Evolutionary conservation across 345 rosid species (phyloP).

Genomic region (Salix arbutifolia): DNA sequence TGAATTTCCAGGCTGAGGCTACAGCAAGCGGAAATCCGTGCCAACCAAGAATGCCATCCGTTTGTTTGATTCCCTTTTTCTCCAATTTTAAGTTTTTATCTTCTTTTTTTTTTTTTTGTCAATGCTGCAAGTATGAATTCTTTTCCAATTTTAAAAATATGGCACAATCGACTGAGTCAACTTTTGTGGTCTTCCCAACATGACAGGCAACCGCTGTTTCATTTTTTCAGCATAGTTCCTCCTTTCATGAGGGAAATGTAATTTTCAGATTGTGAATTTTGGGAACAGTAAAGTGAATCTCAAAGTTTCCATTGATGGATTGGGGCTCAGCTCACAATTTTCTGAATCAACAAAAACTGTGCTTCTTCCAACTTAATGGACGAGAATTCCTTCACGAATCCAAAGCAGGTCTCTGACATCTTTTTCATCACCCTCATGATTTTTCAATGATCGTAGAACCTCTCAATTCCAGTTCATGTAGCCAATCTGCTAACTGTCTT

Average conservation of each 20-base stretch:
- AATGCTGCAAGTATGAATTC: too few relatives aligned
- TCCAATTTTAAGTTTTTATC: not conserved
- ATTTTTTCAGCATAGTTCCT: conserved; percentile 1
- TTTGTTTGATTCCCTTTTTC: too few relatives aligned
- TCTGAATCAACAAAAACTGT: conserved; percentile 61
- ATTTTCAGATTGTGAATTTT: conserved; percentile 71
- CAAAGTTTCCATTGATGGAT: conserved; percentile 46
- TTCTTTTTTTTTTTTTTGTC: too few relatives aligned
- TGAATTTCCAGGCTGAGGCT: too few relatives aligned
- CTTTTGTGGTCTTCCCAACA: not conserved
- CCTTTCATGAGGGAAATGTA: too few relatives aligned
- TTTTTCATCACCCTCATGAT: not conserved
- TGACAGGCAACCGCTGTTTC: not conserved
- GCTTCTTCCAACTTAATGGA: conserved; percentile 66
- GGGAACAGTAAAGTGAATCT: conserved; percentile 50
- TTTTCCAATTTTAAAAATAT: too few relatives aligned
- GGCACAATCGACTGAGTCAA: not conserved
- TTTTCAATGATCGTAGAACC: too few relatives aligned
- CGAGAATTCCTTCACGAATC: conserved; percentile 72
- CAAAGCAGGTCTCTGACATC: conserved; percentile 49
- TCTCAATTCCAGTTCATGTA: not conserved
- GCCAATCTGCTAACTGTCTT: not conserved
- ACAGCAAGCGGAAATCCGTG: too few relatives aligned
- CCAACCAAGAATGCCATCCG: too few relatives aligned
- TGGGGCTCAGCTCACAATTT: conserved; percentile 41